Conservation (phyloP, 1,139 yeast species). For the Candida buenavistaensis region DNA sequence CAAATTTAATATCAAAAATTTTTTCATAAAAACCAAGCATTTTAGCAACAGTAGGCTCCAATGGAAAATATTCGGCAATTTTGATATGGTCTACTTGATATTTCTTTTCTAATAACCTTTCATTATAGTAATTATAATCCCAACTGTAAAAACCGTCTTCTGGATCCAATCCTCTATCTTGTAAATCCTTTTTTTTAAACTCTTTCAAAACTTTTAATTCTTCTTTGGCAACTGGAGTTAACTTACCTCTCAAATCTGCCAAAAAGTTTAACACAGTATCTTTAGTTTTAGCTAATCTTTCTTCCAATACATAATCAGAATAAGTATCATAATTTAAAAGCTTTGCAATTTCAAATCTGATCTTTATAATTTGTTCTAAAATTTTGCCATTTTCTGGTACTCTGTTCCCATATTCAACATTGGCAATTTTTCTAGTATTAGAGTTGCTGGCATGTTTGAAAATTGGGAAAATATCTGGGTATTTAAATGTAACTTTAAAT, state of each 20-base stretch:
- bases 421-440: slow-evolving; percentile 66
- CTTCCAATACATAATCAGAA: slow-evolving; percentile 70
- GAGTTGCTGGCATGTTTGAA: slow-evolving; percentile 64
- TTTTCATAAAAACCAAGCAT: slow-evolving; percentile 73
- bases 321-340: slow-evolving; percentile 65
- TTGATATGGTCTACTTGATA: slow-evolving; percentile 71
- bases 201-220: slow-evolving; percentile 52
- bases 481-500: slow-evolving; percentile 73
- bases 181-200: slow-evolving; percentile 56
- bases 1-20: slow-evolving; percentile 66
- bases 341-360: slow-evolving; percentile 63
- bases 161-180: slow-evolving; percentile 38
- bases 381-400: slow-evolving; percentile 61
- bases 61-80: slow-evolving; percentile 77
- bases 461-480: slow-evolving; percentile 79
- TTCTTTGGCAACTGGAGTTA: slow-evolving; percentile 56
- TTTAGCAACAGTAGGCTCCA: slow-evolving; percentile 61
- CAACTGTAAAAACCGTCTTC: slow-evolving; percentile 59
- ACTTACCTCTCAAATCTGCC: slow-evolving; percentile 56
- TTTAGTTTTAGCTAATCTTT: slow-evolving; percentile 75
- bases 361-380: slow-evolving; percentile 55
- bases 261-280: slow-evolving; percentile 60
- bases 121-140: slow-evolving; percentile 72
- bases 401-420: slow-evolving; percentile 65
- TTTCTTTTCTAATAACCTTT: slow-evolving; percentile 61